A percentile compares a stretch with the other conserved stretches of the same genome.
Evolutionary conservation across 345 rosid genomes (phyloP).

Genomic region (Arabis hirsuta): DNA sequence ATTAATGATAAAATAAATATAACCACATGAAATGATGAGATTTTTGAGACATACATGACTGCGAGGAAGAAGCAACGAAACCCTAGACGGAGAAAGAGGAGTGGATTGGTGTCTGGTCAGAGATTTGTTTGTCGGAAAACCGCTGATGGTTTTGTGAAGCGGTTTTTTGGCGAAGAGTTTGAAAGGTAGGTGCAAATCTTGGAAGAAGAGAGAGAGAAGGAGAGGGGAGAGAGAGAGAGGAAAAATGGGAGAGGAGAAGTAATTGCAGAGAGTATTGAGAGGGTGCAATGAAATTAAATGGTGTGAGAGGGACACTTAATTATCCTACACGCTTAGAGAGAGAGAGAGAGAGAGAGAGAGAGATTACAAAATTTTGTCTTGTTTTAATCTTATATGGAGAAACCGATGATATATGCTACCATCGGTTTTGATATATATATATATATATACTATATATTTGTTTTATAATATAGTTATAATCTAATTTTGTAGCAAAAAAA

Average conservation of each 20-base stretch:
- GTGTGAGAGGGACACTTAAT: constrained; percentile 45
- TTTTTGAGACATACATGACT: constrained; percentile 26
- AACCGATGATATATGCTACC: not conserved
- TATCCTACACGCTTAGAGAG: constrained; percentile 39
- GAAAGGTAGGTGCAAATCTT: constrained; percentile 46
- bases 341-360: constrained; percentile 15
- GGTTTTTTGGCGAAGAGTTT: constrained; percentile 29
- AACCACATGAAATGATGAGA: not conserved
- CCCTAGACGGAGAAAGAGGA: constrained; percentile 16
- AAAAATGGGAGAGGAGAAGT: constrained; percentile 29
- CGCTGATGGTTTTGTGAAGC: constrained; percentile 10
- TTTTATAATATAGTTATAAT: too few species aligned
- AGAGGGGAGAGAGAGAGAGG: constrained; percentile 8
- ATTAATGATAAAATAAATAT: not conserved
- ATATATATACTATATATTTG: too few species aligned
- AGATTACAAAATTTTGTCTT: constrained; percentile 21
- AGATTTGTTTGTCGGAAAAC: constrained; percentile 34
- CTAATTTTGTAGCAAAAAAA: too few species aligned
- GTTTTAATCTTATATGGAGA: constrained; percentile 2
- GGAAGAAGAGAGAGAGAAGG: not conserved
- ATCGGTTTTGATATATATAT: too few species aligned
- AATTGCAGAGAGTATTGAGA: constrained; percentile 41
- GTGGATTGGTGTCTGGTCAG: constrained; percentile 10
- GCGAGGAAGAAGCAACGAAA: constrained; percentile 1
- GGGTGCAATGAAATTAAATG: constrained; percentile 45